Evolutionary conservation across 148 eudicot species (phyloP).

Genomic region (Amaranthus palmeri): DNA sequence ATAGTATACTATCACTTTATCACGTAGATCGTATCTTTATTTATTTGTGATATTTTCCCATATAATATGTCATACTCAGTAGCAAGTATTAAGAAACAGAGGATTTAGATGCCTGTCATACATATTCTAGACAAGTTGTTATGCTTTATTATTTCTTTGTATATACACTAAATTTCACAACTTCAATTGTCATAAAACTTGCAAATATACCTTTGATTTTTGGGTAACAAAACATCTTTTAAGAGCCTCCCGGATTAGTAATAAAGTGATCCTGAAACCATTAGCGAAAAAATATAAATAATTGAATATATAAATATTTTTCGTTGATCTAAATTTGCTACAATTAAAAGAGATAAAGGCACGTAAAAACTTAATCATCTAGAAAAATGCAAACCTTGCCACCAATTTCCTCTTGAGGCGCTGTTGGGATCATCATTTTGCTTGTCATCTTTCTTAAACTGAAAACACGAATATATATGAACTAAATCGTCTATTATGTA

Average conservation of each 20-base stretch:
- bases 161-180: too few species aligned
- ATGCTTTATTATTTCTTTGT: neutral
- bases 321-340: too few species aligned
- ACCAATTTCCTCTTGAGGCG: slow-evolving; percentile 91
- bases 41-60: too few species aligned
- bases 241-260: slow-evolving; percentile 14
- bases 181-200: too few species aligned
- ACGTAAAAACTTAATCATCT: too few species aligned
- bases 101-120: neutral
- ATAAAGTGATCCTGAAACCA: slow-evolving; percentile 26
- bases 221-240: slow-evolving; percentile 1
- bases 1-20: too few species aligned
- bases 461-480: neutral
- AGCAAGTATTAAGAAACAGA: too few species aligned
- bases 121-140: slow-evolving; percentile 24
- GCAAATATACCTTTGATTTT: slow-evolving; percentile 16
- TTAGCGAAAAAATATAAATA: neutral
- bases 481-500: neutral
- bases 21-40: neutral
- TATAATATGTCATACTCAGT: too few species aligned
- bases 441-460: slow-evolving; percentile 57
- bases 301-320: too few species aligned
- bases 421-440: slow-evolving; percentile 44
- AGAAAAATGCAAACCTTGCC: slow-evolving; percentile 48
- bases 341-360: too few species aligned